A percentile compares a stretch with the other conserved stretches of the same genome.
phyloP scores from a whole-genome alignment of 495 filamentous ascomycete genomes.

The Daldinia childiae region DNA sequence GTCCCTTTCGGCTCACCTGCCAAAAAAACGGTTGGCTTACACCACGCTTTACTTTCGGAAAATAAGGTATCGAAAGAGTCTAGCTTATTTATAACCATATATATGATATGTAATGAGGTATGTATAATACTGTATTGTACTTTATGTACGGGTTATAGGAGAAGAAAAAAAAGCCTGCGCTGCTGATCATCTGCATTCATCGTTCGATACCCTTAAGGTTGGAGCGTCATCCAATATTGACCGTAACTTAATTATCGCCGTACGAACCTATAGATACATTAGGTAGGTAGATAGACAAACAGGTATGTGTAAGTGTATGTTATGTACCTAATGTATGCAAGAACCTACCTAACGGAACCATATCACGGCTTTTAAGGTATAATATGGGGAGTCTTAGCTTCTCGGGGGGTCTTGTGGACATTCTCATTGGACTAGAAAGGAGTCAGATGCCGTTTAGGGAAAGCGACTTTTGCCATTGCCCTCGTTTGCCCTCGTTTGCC shows the following conservation, averaged over 20 bases:
- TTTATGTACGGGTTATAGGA: background rate
- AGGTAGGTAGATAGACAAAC: no score
- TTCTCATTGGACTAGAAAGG: slow-evolving; percentile 32
- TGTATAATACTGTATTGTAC: background rate
- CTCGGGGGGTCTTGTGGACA: background rate
- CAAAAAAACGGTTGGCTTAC: slow-evolving; percentile 8
- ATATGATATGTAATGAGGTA: no score
- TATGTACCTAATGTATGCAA: background rate
- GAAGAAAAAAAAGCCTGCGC: background rate
- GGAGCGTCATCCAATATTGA: slow-evolving; percentile 26
- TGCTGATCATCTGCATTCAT: slow-evolving; percentile 36
- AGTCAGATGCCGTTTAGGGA: slow-evolving; percentile 41
- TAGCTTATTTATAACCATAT: background rate
- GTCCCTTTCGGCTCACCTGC: slow-evolving; percentile 5
- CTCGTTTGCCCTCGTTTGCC: no score
- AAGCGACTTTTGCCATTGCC: slow-evolving; percentile 34
- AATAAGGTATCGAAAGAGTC: slow-evolving; percentile 16
- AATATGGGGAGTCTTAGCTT: background rate
- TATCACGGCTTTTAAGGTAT: slow-evolving; percentile 1
- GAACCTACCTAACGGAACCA: slow-evolving; percentile 2
- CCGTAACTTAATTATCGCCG: slow-evolving; percentile 5
- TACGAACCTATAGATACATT: background rate
- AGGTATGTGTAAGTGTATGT: background rate
- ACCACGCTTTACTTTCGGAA: slow-evolving; percentile 20
- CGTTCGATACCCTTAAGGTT: slow-evolving; percentile 32